Conservation (phyloP, 2,329 filamentous ascomycete species). For the Graphilbum sp. region DNA sequence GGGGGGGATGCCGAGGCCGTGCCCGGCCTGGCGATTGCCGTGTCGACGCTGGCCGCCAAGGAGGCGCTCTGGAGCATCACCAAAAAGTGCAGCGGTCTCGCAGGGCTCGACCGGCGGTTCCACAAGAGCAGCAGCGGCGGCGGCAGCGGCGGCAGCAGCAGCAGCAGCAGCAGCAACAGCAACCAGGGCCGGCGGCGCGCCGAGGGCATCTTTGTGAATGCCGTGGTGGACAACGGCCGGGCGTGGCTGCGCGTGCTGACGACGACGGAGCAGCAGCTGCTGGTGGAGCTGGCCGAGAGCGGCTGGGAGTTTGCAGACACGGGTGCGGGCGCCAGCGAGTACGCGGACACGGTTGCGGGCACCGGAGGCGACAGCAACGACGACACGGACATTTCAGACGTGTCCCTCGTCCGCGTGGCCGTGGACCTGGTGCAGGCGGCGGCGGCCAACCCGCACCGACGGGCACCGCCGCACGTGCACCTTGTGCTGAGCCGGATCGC, state of each 20-base stretch:
- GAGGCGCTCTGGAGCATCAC: slow-evolving; percentile 13
- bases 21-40: background rate
- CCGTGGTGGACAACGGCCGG: slow-evolving; percentile 17
- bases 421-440: slow-evolving; percentile 15
- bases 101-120: slow-evolving; percentile 15
- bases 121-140: background rate
- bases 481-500: slow-evolving; percentile 15
- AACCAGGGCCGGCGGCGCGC: background rate
- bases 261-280: slow-evolving; percentile 14
- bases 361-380: too few relatives aligned
- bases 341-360: too few relatives aligned
- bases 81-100: slow-evolving; percentile 14
- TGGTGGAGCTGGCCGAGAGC: slow-evolving; percentile 16
- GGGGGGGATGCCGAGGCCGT: background rate
- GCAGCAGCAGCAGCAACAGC: background rate
- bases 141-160: background rate
- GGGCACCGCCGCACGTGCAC: slow-evolving; percentile 11
- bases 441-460: slow-evolving; percentile 12
- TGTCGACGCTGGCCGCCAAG: slow-evolving; percentile 8
- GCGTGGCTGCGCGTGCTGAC: slow-evolving; percentile 19
- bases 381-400: slow-evolving; percentile 10
- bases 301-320: slow-evolving; percentile 14
- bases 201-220: slow-evolving; percentile 14
- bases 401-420: slow-evolving; percentile 13
- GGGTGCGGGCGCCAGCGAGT: slow-evolving; percentile 6